phyloP scores from a whole-genome alignment of 148 eudicot genomes.

The Rhododendron molle region DNA sequence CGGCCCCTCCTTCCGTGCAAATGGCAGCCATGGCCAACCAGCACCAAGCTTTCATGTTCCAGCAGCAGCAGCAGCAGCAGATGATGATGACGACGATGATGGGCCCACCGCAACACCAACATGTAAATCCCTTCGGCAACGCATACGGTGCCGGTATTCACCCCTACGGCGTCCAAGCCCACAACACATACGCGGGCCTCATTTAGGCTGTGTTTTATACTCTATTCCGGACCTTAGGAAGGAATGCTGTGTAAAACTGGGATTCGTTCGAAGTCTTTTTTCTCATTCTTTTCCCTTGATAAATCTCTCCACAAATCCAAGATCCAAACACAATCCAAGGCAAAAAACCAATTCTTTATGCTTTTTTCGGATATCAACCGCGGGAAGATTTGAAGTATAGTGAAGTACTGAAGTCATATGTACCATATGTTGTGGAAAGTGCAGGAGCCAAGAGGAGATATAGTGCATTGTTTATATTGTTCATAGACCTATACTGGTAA shows the following conservation, averaged over 20 bases:
- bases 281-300: not conserved
- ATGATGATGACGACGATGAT: conserved; percentile 43
- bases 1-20: conserved; percentile 54
- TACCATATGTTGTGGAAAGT: conserved; percentile 35
- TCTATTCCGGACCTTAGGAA: too few relatives aligned
- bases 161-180: conserved; percentile 65
- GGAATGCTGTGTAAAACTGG: not conserved
- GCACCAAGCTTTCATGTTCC: conserved; percentile 60
- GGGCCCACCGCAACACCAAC: conserved; percentile 43
- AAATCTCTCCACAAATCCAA: not conserved
- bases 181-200: conserved; percentile 73
- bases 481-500: not conserved
- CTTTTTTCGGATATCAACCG: not conserved
- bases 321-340: not conserved
- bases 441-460: conserved; percentile 22
- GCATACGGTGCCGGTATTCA: conserved; percentile 38
- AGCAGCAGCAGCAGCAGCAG: conserved; percentile 48
- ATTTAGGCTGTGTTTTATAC: not conserved
- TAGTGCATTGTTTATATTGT: not conserved
- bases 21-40: conserved; percentile 80
- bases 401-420: conserved; percentile 14
- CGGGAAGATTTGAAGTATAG: not conserved
- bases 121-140: conserved; percentile 58
- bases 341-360: not conserved
- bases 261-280: not conserved